phyloP scores from a whole-genome alignment of 2,329 filamentous ascomycete genomes.

The Colletotrichum horii region DNA sequence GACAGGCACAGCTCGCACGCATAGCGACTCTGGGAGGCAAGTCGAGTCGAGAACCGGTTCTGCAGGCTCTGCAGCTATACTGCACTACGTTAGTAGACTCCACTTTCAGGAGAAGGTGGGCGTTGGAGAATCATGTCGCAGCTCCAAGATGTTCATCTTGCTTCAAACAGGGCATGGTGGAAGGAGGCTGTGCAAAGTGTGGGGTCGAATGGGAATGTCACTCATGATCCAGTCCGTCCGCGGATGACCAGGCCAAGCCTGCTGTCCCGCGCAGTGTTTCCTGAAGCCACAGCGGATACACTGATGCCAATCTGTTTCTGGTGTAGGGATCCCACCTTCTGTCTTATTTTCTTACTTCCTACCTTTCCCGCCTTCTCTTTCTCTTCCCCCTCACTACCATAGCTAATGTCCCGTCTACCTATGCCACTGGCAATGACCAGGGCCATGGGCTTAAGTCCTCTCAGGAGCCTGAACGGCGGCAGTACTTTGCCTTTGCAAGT shows the following conservation, averaged over 20 bases:
- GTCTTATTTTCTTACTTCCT: background rate
- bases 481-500: background rate
- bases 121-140: slow-evolving; percentile 18
- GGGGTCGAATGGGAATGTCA: slow-evolving; percentile 21
- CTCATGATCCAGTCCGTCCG: slow-evolving; percentile 13
- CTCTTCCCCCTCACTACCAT: background rate
- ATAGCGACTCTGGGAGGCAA: background rate
- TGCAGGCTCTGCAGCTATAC: slow-evolving; percentile 10
- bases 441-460: background rate
- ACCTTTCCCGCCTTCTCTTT: background rate
- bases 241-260: slow-evolving; percentile 13
- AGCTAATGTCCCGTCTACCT: too few relatives aligned
- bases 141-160: slow-evolving; percentile 22
- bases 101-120: slow-evolving; percentile 20
- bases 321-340: background rate
- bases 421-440: background rate
- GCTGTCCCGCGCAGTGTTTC: slow-evolving; percentile 13
- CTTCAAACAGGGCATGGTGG: slow-evolving; percentile 20
- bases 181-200: slow-evolving; percentile 24
- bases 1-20: background rate
- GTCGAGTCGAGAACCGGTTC: slow-evolving; percentile 14
- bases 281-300: slow-evolving; percentile 10
- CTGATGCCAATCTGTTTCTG: slow-evolving; percentile 6
- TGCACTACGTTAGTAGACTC: background rate
- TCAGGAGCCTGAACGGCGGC: background rate